A percentile compares a stretch with the other conserved stretches of the same genome.
Conservation (phyloP, 805 yeast species). For the Candida pini region DNA sequence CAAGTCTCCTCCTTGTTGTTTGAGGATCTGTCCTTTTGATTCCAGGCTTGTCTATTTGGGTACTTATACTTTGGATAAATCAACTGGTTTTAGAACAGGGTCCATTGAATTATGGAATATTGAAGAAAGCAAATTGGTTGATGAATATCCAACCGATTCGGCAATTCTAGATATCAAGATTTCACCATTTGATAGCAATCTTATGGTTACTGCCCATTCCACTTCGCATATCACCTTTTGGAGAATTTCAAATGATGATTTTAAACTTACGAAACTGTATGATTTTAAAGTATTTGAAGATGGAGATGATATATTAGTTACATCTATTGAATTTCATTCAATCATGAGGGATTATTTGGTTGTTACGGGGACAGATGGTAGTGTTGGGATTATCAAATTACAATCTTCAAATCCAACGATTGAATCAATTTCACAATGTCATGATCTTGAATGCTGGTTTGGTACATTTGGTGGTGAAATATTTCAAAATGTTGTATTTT, state of each 20-base stretch:
- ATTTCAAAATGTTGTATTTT: constrained; percentile 53
- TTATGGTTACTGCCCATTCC: constrained; percentile 67
- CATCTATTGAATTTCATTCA: constrained; percentile 60
- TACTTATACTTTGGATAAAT: constrained; percentile 67
- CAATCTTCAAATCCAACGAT: too few species aligned
- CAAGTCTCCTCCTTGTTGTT: constrained; percentile 76
- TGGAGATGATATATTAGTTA: constrained; percentile 38
- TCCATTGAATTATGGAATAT: constrained; percentile 36
- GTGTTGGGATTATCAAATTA: constrained; percentile 38
- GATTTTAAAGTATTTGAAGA: constrained; percentile 40
- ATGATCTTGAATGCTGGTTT: constrained; percentile 85
- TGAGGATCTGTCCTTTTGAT: constrained; percentile 53
- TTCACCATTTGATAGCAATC: constrained; percentile 42
- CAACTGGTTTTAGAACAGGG: constrained; percentile 53
- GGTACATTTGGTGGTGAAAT: constrained; percentile 61
- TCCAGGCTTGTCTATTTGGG: constrained; percentile 55
- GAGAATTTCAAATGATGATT: constrained; percentile 31
- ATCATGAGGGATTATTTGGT: constrained; percentile 31
- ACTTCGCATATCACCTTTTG: constrained; percentile 71
- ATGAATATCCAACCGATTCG: constrained; percentile 35
- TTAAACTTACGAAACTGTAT: constrained; percentile 19
- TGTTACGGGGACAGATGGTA: constrained; percentile 68
- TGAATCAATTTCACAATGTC: constrained; percentile 26
- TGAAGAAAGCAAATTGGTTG: constrained; percentile 16
- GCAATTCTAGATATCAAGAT: constrained; percentile 79